Evolutionary conservation across 2,329 filamentous ascomycete genomes (phyloP).

Genomic region (Zasmidium citrigriseum): DNA sequence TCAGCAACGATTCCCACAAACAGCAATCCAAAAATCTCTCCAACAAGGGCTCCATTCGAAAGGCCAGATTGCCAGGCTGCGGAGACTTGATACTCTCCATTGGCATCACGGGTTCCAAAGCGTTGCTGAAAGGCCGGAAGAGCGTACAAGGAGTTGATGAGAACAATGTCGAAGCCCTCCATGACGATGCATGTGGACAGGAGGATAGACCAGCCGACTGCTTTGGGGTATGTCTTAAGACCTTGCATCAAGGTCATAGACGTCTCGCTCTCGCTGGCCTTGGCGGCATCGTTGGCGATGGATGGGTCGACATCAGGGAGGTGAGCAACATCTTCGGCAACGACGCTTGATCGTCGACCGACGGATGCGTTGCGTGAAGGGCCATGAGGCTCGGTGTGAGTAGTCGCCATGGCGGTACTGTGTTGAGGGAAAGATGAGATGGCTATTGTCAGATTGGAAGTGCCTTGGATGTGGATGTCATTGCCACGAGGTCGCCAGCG

Average conservation of each 20-base stretch:
- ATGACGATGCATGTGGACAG: conserved; percentile 42
- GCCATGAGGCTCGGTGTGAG: not conserved
- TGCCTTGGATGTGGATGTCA: not conserved
- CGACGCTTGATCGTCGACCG: conserved; percentile 13
- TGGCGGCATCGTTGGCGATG: conserved; percentile 30
- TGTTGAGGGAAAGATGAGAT: not conserved
- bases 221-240: conserved; percentile 36
- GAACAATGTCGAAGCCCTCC: conserved; percentile 43
- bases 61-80: conserved; percentile 61
- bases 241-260: conserved; percentile 38
- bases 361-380: conserved; percentile 2
- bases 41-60: conserved; percentile 57
- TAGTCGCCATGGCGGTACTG: not conserved
- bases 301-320: conserved; percentile 10
- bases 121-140: conserved; percentile 31
- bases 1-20: conserved; percentile 68
- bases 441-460: not conserved
- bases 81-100: conserved; percentile 50
- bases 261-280: conserved; percentile 34
- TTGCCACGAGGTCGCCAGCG: not conserved
- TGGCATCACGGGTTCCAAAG: conserved; percentile 44
- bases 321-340: conserved; percentile 12
- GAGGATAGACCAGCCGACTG: conserved; percentile 40
- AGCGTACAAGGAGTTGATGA: conserved; percentile 39
- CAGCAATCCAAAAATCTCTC: conserved; percentile 67